Evolutionary conservation across 495 filamentous ascomycete genomes (phyloP).

Genomic region (Daldinia decipiens): DNA sequence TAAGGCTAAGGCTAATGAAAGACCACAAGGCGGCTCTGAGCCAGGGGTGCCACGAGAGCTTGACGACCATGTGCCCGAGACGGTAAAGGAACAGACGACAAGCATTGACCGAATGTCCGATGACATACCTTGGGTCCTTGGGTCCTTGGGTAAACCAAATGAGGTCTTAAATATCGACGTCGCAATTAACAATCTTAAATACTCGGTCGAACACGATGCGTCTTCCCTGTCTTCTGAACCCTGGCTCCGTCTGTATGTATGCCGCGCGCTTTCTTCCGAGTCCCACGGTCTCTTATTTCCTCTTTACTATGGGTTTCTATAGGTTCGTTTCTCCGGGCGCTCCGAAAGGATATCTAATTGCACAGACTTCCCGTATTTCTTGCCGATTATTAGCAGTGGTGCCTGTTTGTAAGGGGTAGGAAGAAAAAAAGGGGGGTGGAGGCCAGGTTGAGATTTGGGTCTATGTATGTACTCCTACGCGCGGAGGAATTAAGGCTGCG

Average conservation of each 20-base stretch:
- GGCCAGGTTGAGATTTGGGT: constrained; percentile 33
- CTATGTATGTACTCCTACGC: constrained; percentile 12
- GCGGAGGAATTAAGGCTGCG: constrained; percentile 23
- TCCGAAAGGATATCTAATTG: constrained; percentile 14
- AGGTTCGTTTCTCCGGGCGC: constrained; percentile 4
- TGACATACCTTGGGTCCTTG: constrained; percentile 36
- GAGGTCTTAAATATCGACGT: constrained; percentile 22
- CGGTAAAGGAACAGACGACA: constrained; percentile 18
- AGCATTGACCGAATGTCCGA: constrained; percentile 17
- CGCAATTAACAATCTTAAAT: constrained; percentile 39
- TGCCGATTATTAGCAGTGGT: constrained; percentile 13
- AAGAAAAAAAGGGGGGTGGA: constrained; percentile 30
- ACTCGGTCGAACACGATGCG: constrained; percentile 21
- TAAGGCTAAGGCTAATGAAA: constrained; percentile 23
- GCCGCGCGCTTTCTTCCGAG: constrained; percentile 4
- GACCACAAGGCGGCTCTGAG: constrained; percentile 24
- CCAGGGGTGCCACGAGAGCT: constrained; percentile 35
- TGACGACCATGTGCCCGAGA: constrained; percentile 11
- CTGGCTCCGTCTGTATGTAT: constrained; percentile 4
- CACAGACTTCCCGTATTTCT: constrained; percentile 33
- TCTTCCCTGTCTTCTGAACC: constrained; percentile 22
- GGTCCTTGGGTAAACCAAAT: neutral
- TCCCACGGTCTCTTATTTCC: constrained; percentile 4
- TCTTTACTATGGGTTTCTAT: constrained; percentile 1
- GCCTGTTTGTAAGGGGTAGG: constrained; percentile 17